Evolutionary conservation across 805 yeast species (phyloP), one percentile per base, ranked within the genome.

Genomic region (Metschnikowia hibisci): DNA sequence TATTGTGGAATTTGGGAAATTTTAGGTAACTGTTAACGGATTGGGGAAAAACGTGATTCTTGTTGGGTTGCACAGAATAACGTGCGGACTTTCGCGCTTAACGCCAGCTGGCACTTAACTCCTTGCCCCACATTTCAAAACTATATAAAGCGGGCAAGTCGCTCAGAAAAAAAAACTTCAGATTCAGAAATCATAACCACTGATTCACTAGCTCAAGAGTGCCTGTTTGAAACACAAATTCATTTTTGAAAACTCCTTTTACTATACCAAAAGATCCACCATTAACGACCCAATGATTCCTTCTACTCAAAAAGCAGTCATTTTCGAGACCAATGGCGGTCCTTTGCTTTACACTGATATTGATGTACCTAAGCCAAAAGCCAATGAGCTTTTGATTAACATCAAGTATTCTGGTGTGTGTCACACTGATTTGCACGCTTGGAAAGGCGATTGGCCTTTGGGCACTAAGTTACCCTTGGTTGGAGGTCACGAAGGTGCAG

Each of bases 401-500:
- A 81, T 88, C 66, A 81, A 80, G 70, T 87, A 82, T 76, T 80
- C 95, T 22, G 96, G 96, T 68, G 95, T 87, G 44, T 87, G 96
- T 70, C 96, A 89, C 75, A 87, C 96, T 29, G 96, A 87, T 62
- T 77, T 88, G 64, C 96, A 88, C 73, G 95, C 95, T 43, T 86
- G 93, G 90, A 80, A 84, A 63, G 95, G 95, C 60, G 96, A 88
- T 71, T 87, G 95, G 95, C 93, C 95, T 40, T 72, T 84, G 64
- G 78, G 69, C 51, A 78, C 83, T 52, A 82, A 82, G 62, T 72
- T 82, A 47, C 91, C 93, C 18, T 70, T 84, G 54, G 89, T 85
- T 39, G 93, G 93, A 51, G 95, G 95, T 56, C 95, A 86, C 69
- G 95, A 86, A 69, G 95, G 93, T 69, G 90, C 91, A 23, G 95